These are phyloP conservation scores for Aspergillus coremiiformis DNA, from an alignment of 495 filamentous ascomycete genomes.

Conservation along the genomic window DNA sequence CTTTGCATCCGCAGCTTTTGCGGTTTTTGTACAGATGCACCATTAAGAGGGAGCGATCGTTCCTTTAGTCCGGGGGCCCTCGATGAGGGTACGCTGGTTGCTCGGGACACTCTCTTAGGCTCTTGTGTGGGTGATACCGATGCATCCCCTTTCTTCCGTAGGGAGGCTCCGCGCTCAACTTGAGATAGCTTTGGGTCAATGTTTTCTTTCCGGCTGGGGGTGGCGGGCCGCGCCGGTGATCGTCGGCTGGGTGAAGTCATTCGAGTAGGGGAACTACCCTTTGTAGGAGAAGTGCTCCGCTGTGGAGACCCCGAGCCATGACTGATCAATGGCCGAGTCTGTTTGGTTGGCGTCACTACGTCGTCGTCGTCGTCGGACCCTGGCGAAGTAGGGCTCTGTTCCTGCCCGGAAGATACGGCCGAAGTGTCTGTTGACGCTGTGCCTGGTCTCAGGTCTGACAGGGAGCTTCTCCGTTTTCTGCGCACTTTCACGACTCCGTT, in stretches of 20 bases:
- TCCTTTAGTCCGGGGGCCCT: conserved; percentile 45
- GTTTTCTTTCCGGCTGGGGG: conserved; percentile 54
- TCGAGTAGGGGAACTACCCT: conserved; percentile 25
- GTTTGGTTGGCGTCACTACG: conserved; percentile 26
- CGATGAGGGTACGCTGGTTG: conserved; percentile 45
- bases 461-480: conserved; percentile 83
- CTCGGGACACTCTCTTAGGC: conserved; percentile 42
- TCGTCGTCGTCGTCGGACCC: conserved; percentile 25
- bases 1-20: conserved; percentile 80
- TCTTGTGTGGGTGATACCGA: conserved; percentile 37
- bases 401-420: conserved; percentile 28
- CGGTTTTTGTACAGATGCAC: conserved; percentile 32
- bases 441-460: conserved; percentile 73
- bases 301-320: conserved; percentile 26
- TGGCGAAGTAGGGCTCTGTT: conserved; percentile 32
- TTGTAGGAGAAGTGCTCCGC: conserved; percentile 27
- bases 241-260: conserved; percentile 31
- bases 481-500: conserved; percentile 38
- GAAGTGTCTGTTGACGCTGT: conserved; percentile 39
- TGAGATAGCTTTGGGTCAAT: conserved; percentile 30
- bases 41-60: conserved; percentile 40
- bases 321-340: conserved; percentile 28
- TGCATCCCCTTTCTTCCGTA: conserved; percentile 32
- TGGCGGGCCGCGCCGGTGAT: conserved; percentile 35
- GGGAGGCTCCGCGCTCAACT: conserved; percentile 21